phyloP scores from a whole-genome alignment of 768 basidiomycete genomes.

The Suillus alpinus region DNA sequence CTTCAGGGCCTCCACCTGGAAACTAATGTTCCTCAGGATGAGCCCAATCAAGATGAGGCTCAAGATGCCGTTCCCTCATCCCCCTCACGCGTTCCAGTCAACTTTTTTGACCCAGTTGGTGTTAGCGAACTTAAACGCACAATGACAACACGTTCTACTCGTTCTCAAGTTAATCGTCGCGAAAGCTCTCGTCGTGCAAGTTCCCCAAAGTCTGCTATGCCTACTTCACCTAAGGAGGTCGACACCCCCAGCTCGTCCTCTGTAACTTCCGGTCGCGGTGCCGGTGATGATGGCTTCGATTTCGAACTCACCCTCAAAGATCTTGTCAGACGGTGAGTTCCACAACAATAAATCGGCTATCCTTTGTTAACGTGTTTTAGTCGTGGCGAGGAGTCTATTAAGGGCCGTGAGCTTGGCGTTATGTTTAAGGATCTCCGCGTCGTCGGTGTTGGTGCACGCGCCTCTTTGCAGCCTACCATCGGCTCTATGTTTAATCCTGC shows the following conservation, averaged over 20 bases:
- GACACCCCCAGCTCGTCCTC: background rate
- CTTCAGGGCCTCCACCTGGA: background rate
- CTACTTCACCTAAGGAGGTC: background rate
- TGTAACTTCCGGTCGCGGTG: background rate
- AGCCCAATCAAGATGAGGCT: background rate
- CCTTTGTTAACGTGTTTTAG: conserved; percentile 26
- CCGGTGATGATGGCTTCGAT: conserved; percentile 28
- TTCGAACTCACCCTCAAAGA: conserved; percentile 26
- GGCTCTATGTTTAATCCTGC: conserved; percentile 58
- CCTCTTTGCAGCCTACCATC: conserved; percentile 56
- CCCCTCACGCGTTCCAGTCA: conserved; percentile 34
- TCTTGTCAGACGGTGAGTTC: conserved; percentile 21
- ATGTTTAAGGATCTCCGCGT: conserved; percentile 58
- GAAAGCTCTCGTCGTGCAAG: background rate
- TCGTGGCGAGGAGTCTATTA: conserved; percentile 45
- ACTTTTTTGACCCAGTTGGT: conserved; percentile 49
- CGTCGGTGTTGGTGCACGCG: conserved; percentile 54
- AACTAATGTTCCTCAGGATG: background rate
- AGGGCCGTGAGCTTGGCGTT: conserved; percentile 58
- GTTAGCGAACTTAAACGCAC: conserved; percentile 39
- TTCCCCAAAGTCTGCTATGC: background rate
- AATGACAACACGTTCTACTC: background rate
- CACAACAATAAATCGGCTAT: background rate
- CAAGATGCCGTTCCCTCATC: background rate
- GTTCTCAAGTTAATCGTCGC: background rate